phyloP scores from a whole-genome alignment of 495 filamentous ascomycete genomes.

The Penicillium lagena region DNA sequence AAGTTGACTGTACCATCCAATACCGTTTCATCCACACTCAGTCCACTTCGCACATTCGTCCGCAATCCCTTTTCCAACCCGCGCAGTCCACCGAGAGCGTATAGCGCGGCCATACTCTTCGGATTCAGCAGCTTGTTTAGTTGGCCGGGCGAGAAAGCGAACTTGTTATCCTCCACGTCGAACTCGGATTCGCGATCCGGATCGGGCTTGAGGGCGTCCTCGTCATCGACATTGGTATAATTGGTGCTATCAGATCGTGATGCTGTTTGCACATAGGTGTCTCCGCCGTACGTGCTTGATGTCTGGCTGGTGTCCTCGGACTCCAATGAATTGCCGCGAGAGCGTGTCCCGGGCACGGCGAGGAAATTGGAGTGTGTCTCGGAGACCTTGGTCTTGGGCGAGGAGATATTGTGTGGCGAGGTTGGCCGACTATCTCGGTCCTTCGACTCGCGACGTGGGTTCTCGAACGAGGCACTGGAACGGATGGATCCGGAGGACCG shows the following conservation, averaged over 20 bases:
- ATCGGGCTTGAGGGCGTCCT: conserved; percentile 62
- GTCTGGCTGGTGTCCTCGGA: conserved; percentile 48
- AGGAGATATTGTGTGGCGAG: conserved; percentile 85
- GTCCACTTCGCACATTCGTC: conserved; percentile 58
- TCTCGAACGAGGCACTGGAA: conserved; percentile 61
- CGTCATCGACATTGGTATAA: conserved; percentile 38
- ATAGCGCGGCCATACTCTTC: conserved; percentile 71
- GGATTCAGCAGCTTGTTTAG: conserved; percentile 74
- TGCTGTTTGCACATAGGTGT: conserved; percentile 37
- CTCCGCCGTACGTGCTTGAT: conserved; percentile 45
- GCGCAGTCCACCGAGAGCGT: conserved; percentile 67
- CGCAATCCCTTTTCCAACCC: conserved; percentile 74
- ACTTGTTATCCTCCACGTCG: conserved; percentile 66
- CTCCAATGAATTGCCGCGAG: conserved; percentile 61
- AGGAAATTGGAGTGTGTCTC: conserved; percentile 53
- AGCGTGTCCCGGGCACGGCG: conserved; percentile 53
- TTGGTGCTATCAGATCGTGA: conserved; percentile 33
- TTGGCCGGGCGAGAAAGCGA: conserved; percentile 78
- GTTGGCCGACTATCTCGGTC: conserved; percentile 58
- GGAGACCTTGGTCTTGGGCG: conserved; percentile 48
- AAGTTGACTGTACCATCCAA: conserved; percentile 63
- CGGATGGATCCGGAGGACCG: conserved; percentile 48
- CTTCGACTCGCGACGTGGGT: conserved; percentile 53
- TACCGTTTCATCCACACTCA: conserved; percentile 67
- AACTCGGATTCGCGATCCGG: conserved; percentile 68